These are phyloP conservation scores for Colletotrichum sidae DNA, from an alignment of 2,329 filamentous ascomycete genomes.

Conservation along the genomic window DNA sequence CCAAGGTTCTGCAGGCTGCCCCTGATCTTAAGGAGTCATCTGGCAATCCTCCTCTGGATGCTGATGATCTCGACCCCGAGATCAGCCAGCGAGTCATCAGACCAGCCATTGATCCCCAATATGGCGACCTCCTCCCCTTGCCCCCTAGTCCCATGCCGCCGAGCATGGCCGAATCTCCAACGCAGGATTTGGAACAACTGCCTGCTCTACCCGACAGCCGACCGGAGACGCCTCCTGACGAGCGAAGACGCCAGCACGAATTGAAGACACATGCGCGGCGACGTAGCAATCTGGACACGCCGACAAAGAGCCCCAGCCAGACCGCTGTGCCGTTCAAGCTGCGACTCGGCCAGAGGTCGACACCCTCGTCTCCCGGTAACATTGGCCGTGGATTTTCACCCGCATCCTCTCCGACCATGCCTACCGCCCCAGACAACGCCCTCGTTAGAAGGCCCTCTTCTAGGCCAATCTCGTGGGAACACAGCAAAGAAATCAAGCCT, in stretches of 20 bases:
- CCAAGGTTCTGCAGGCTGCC: conserved; percentile 45
- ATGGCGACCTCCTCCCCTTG: conserved; percentile 72
- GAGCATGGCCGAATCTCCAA: conserved; percentile 65
- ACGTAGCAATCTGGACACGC: conserved; percentile 60
- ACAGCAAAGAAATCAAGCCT: conserved; percentile 79
- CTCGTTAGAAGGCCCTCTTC: conserved; percentile 52
- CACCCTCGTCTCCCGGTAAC: conserved; percentile 55
- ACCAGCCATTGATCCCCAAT: conserved; percentile 74
- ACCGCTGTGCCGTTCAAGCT: conserved; percentile 70
- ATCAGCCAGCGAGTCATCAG: conserved; percentile 69
- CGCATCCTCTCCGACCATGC: conserved; percentile 44
- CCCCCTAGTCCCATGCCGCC: conserved; percentile 74
- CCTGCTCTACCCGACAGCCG: conserved; percentile 71
- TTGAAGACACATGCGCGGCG: conserved; percentile 59
- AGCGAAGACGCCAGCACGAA: conserved; percentile 54
- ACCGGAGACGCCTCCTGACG: conserved; percentile 66
- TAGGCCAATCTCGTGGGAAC: conserved; percentile 72
- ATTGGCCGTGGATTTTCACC: conserved; percentile 55
- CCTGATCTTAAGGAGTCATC: conserved; percentile 11
- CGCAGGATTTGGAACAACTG: conserved; percentile 52
- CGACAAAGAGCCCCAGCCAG: conserved; percentile 63
- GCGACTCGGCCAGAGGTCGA: conserved; percentile 60
- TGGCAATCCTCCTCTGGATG: conserved; percentile 39
- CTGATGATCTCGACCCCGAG: conserved; percentile 65
- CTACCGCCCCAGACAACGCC: conserved; percentile 47